A percentile compares a stretch with the other conserved stretches of the same genome.
Conservation (phyloP, 2,329 filamentous ascomycete species). For the Neonectria hederae region DNA sequence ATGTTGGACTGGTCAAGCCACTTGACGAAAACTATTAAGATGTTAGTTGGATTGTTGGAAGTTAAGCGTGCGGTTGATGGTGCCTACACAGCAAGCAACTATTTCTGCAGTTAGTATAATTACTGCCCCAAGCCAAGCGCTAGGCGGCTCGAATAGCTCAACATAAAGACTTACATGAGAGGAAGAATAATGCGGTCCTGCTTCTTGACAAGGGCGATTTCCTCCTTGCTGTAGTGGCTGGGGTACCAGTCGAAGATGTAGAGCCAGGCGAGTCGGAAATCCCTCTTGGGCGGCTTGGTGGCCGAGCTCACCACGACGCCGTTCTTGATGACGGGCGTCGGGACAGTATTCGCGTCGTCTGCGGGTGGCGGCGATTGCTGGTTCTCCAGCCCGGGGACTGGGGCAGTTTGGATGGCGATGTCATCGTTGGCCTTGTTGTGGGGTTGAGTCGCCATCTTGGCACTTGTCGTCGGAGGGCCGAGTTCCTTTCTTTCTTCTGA, state of each 20-base stretch:
- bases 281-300: conserved; percentile 26
- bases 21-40: conserved; percentile 41
- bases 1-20: conserved; percentile 47
- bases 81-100: conserved; percentile 30
- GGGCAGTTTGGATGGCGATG: neutral
- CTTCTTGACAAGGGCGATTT: conserved; percentile 41
- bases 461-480: neutral
- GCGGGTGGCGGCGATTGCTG: neutral
- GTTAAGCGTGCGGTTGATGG: neutral
- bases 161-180: conserved; percentile 37
- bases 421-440: neutral
- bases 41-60: neutral
- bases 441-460: neutral
- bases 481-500: neutral
- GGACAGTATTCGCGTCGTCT: neutral
- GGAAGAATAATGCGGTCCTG: conserved; percentile 44
- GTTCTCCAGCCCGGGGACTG: neutral
- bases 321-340: conserved; percentile 26
- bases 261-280: conserved; percentile 41
- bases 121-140: neutral
- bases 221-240: conserved; percentile 43
- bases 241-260: conserved; percentile 47
- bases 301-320: conserved; percentile 41
- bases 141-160: neutral
- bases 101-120: neutral